phyloP scores from a whole-genome alignment of 768 basidiomycete genomes.

The Rhizopogon salebrosus region DNA sequence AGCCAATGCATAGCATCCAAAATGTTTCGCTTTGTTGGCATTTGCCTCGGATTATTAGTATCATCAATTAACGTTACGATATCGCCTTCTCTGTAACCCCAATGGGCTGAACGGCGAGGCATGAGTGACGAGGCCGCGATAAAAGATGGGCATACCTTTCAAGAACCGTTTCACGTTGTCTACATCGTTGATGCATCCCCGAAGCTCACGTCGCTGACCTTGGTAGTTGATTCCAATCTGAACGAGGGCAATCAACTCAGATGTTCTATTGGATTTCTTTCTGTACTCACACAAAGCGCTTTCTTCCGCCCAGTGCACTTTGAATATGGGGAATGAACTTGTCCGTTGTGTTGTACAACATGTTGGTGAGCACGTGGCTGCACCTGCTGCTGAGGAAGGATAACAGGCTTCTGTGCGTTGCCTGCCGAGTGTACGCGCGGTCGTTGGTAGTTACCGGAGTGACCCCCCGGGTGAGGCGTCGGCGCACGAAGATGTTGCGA shows the following conservation, averaged over 20 bases:
- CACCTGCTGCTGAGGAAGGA: not conserved
- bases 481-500: not conserved
- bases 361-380: constrained; percentile 7
- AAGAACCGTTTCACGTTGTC: constrained; percentile 65
- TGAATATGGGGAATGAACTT: constrained; percentile 37
- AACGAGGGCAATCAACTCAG: not conserved
- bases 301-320: constrained; percentile 49
- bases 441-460: constrained; percentile 10
- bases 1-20: constrained; percentile 62
- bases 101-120: constrained; percentile 27
- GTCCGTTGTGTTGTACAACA: constrained; percentile 5
- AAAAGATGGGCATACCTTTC: constrained; percentile 37
- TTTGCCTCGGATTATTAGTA: constrained; percentile 33
- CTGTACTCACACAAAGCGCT: constrained; percentile 36
- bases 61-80: constrained; percentile 56
- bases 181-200: constrained; percentile 82
- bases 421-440: constrained; percentile 19
- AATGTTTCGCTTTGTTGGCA: constrained; percentile 52
- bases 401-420: not conserved
- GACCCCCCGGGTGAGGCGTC: constrained; percentile 4
- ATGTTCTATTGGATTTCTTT: not conserved
- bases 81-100: constrained; percentile 46
- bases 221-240: constrained; percentile 79
- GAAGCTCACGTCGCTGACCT: constrained; percentile 57
- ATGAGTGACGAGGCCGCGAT: not conserved